Evolutionary conservation across 2,329 filamentous ascomycete genomes (phyloP), one percentile per base, ranked within the genome.

Genomic region (Hypoxylon sp.): DNA sequence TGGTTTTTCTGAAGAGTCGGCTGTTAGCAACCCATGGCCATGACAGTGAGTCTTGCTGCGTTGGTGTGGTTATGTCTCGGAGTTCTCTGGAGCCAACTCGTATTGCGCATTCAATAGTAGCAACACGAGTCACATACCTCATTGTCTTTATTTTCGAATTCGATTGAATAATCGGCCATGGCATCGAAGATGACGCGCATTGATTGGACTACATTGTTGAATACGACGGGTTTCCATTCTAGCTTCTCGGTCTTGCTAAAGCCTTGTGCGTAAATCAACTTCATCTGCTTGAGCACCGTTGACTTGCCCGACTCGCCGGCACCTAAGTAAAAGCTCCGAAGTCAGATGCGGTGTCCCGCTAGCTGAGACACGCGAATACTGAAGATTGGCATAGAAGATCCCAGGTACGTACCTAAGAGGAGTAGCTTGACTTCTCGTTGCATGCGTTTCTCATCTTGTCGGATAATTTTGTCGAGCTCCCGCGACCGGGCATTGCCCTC

Each of bases 261-360:
- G 56, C 96, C 95, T 80, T 94, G 91, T 13, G 94, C 90, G 80
- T 98, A 96, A 75, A 99, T 98, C 81, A 99, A 90, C 81, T 95
- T 95, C 96, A 99, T 98, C 85, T 98, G 95, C 85, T 98, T 98
- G 73, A 98, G 89, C 66, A 98, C 95, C 1, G 95, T 98, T 7
- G 95, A 98, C 83, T 98, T 98, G 73, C 95, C 93, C 66, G 92
- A 96, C 83, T 98, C 95, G 78, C 95, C 95, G 76, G 95, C 95
- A 81, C 95, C 95, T 98, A 74, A n/a, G 44, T 64, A 61, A 72
- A 68, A 59, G 20, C 37, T 49, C 65, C 62, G 60, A 72, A 46
- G 72, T 77, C 61, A 77, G 75, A 74, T 54, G 57, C 68, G 51
- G 69, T 71, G 54, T 63, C 46, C 63, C 61, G 50, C 67, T 54